Evolutionary conservation across 2,329 filamentous ascomycete genomes (phyloP).

Genomic region (Colletotrichum sp.): DNA sequence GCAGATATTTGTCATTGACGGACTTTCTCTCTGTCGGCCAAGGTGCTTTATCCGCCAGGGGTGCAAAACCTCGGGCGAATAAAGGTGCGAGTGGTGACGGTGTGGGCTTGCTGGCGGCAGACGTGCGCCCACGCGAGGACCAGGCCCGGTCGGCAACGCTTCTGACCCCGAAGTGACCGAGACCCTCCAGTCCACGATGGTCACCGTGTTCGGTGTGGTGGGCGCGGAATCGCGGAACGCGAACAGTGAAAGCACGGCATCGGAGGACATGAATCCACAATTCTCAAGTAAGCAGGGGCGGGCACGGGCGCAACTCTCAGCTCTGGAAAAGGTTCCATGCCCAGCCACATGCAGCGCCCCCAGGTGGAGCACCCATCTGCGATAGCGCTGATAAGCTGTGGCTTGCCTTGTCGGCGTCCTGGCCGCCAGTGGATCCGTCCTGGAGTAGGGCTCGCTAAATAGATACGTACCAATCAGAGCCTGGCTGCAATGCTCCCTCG

Average conservation of each 20-base stretch:
- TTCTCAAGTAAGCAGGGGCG: background rate
- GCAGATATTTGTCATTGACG: constrained; percentile 7
- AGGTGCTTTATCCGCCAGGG: background rate
- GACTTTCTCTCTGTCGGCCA: constrained; percentile 1
- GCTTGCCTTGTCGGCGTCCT: background rate
- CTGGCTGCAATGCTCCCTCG: background rate
- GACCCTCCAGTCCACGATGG: background rate
- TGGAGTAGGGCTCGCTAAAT: background rate
- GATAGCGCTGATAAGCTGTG: background rate
- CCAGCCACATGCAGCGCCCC: background rate
- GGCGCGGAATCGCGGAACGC: background rate
- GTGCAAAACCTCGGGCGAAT: constrained; percentile 12
- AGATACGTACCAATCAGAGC: background rate
- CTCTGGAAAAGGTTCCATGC: background rate
- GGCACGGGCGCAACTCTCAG: background rate
- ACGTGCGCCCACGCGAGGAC: background rate
- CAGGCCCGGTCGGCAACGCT: background rate
- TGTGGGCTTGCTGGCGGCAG: constrained; percentile 2
- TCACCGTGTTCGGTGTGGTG: background rate
- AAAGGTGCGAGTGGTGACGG: constrained; percentile 5
- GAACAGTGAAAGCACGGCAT: background rate
- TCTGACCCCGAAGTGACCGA: constrained; percentile 4
- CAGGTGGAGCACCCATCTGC: background rate
- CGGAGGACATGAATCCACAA: background rate
- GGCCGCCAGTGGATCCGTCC: background rate